A percentile compares a stretch with the other conserved stretches of the same genome.
These are phyloP conservation scores for Fusarium dlaminii DNA, from an alignment of 2,329 filamentous ascomycete genomes.

Conservation along the genomic window DNA sequence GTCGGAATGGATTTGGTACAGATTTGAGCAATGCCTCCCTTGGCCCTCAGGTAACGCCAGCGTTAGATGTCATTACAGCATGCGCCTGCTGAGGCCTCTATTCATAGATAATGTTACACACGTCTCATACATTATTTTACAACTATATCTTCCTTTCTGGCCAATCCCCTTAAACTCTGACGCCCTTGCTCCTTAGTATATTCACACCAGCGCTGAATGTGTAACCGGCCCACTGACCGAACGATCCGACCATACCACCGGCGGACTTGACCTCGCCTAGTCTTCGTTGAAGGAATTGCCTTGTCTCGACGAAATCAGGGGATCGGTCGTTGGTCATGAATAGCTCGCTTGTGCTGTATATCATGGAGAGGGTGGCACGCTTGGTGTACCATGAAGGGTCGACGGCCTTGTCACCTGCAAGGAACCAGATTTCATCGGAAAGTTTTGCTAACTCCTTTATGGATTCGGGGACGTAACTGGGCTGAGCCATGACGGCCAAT, in stretches of 20 bases:
- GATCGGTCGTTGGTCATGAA: constrained; percentile 94
- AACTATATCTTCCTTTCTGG: constrained; percentile 4
- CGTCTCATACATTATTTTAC: constrained; percentile 43
- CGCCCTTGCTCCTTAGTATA: constrained; percentile 85
- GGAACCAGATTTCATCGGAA: constrained; percentile 91
- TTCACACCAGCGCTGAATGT: constrained; percentile 81
- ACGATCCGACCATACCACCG: constrained; percentile 68
- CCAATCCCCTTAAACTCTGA: constrained; percentile 69
- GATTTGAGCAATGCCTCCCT: constrained; percentile 2
- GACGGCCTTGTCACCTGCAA: constrained; percentile 82
- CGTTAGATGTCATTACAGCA: constrained; percentile 14
- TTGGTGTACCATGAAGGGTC: constrained; percentile 88
- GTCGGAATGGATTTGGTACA: constrained; percentile 8
- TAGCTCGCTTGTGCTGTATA: constrained; percentile 80
- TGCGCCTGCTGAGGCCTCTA: constrained; percentile 20
- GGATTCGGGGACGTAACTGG: constrained; percentile 78
- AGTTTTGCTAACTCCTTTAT: constrained; percentile 82
- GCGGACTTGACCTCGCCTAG: constrained; percentile 74
- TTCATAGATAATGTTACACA: constrained; percentile 32
- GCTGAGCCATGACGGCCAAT: constrained; percentile 88
- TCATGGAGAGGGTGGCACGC: constrained; percentile 63
- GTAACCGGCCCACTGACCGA: constrained; percentile 84
- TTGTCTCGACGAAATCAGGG: constrained; percentile 77
- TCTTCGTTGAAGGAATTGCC: constrained; percentile 79
- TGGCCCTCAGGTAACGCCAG: background rate